Base-by-base conservation (phyloP, 805 yeast genomes). In the Metschnikowia gruessii region DNA sequence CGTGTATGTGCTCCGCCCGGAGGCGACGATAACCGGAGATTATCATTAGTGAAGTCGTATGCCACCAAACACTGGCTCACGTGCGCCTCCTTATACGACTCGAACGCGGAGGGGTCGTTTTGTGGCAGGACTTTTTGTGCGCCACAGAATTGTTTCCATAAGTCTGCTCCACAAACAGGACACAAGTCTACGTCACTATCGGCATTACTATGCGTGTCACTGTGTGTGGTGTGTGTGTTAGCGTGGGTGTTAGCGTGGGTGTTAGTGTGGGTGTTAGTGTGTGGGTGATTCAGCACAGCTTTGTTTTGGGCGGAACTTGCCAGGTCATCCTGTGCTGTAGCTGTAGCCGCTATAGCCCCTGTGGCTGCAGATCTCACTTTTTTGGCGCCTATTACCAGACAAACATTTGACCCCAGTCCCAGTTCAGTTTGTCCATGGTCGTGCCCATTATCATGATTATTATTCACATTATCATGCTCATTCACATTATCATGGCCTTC, bases 51-150 rank as follows among this genome's bases (percentile, higher is more conserved):
- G n/a, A 87, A 84, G 42, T 82, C 77, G 56, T 77, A 81, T 50
- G 83, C 85, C 21, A 85, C 79, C 15, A 94, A 62, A 62, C 99
- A 94, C 6, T 71, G 70, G 51, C 77, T 81, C 29, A 92, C 81
- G 65, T 92, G 98, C 0, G 59, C 61, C 54, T 84, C 92, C 46
- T 78, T 70, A 52, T 58, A 78, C 17, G 66, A 69, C 32, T 65
- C 71, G 37, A 62, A 68, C 26, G 60, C 66, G 4, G 59, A 37
- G 16, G 36, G 17, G 9, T 21, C 22, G 29, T 13, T 12, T 13
- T 4, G 10, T n/a, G 22, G 49, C 52, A 5, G 24, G 3, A 10
- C 5, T 8, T 26, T 26, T 3, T 7, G 8, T 8, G 29, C 7
- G 3, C 46, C 46, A 4, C 41, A 37, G 50, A 59, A 69, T 17